Base-by-base conservation (phyloP, 306 rosid genomes). In the Dryas alaskensis region DNA sequence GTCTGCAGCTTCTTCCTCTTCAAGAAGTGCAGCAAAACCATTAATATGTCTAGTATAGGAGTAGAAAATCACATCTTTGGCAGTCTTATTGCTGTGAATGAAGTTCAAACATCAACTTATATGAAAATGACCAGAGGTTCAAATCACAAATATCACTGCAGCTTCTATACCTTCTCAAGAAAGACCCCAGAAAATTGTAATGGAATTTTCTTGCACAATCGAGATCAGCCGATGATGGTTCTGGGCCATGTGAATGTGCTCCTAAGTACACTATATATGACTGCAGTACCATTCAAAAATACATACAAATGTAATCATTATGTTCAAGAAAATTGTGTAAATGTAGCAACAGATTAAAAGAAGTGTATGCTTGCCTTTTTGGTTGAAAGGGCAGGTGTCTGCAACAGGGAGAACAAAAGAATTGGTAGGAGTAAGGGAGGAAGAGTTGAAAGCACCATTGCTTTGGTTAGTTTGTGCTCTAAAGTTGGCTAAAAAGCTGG, bases 241-340 rank as follows among this genome's bases (percentile, higher is more conserved):
- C 43, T 69, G 69, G 65, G 1, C 88, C 87, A 74, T 86, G 88
- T 22, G 90, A 82, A 64, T 86, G 86, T 80, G 86, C 71, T 78
- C 90, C 89, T 54, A 88, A 74, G 67, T 88, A 88, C 4, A 88
- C 90, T 58, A 88, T 79, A 52, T 80, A 86, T 47, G 90, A 83
- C 87, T 88, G 81, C 79, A 81, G 40, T 22, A 70, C 75, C 47
- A 39, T 4, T 5, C 1, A 47, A 10, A 67, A 11, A 6, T n/a
- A 1, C 37, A 31, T 31, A 31, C 37, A 31, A 31, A 31, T 31
- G 3, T 31, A 31, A 31, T 31, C 3, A 31, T 31, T 31, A 31
- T 31, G 3, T 31, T 31, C 22, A 31, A 31, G 3, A 31, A 31
- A 31, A 31, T 31, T 31, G 37, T 31, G 37, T 2, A 31, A 31